phyloP scores from a whole-genome alignment of 2,329 filamentous ascomycete species.

The Trichoderma semiorbis region DNA sequence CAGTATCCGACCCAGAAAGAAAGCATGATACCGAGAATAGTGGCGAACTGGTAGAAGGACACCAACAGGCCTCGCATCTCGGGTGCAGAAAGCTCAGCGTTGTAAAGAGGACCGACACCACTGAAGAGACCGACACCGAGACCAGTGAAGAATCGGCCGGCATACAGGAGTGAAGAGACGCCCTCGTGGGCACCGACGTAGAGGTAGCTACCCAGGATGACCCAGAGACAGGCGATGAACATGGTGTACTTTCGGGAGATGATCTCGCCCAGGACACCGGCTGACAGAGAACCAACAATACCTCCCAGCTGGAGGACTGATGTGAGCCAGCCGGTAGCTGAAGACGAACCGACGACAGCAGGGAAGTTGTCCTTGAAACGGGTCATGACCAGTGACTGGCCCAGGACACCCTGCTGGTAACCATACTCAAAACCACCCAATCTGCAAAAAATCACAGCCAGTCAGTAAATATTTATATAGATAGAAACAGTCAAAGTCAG shows the following conservation, averaged over 20 bases:
- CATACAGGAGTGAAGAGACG: slow-evolving; percentile 31
- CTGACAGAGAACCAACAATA: slow-evolving; percentile 68
- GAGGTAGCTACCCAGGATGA: slow-evolving; percentile 67
- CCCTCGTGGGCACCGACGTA: slow-evolving; percentile 59
- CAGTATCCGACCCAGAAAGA: slow-evolving; percentile 60
- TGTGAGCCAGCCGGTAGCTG: slow-evolving; percentile 55
- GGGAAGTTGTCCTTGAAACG: slow-evolving; percentile 50
- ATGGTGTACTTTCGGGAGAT: slow-evolving; percentile 67
- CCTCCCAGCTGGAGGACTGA: slow-evolving; percentile 73
- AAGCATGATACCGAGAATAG: slow-evolving; percentile 62
- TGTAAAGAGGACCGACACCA: slow-evolving; percentile 61
- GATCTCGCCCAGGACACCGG: slow-evolving; percentile 67
- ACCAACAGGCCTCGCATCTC: slow-evolving; percentile 41
- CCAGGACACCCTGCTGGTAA: slow-evolving; percentile 53
- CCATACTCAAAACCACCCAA: slow-evolving; percentile 51
- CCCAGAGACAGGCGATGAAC: slow-evolving; percentile 61
- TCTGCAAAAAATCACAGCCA: slow-evolving; percentile 25
- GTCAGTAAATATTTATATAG: neutral
- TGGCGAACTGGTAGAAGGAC: slow-evolving; percentile 49
- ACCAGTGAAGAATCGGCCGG: slow-evolving; percentile 37
- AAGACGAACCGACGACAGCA: slow-evolving; percentile 42
- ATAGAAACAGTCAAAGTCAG: neutral
- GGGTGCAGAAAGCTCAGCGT: slow-evolving; percentile 45
- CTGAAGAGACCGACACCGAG: slow-evolving; percentile 67
- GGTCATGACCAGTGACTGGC: slow-evolving; percentile 52